These are phyloP conservation scores for Lactarius trivialis DNA, from an alignment of 768 basidiomycete species.

Conservation along the genomic window DNA sequence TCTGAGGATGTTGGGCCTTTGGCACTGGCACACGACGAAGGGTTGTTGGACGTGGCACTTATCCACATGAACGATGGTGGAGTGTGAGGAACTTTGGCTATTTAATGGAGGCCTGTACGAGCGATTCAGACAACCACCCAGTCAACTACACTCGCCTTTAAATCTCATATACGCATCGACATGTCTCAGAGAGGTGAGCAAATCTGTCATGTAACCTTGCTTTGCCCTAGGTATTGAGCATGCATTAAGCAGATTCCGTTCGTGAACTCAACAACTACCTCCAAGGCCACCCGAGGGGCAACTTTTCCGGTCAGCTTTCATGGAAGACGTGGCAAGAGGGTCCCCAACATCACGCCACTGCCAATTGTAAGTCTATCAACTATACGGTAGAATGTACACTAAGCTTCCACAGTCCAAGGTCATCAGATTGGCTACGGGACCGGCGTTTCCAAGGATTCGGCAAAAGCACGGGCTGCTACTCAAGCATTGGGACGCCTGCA, in stretches of 20 bases:
- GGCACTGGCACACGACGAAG: too few relatives aligned
- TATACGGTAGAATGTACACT: not conserved
- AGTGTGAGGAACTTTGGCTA: not conserved
- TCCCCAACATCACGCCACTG: not conserved
- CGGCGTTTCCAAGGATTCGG: not conserved
- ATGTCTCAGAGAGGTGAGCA: not conserved
- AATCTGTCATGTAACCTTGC: not conserved
- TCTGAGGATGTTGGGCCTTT: too few relatives aligned
- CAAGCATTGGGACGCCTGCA: not conserved
- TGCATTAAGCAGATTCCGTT: not conserved
- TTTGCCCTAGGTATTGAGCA: not conserved
- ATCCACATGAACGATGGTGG: not conserved
- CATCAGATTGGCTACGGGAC: not conserved
- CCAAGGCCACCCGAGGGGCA: not conserved
- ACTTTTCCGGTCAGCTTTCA: fast-evolving
- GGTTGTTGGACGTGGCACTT: not conserved
- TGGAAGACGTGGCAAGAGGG: not conserved
- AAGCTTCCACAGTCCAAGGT: not conserved
- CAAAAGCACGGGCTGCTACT: not conserved
- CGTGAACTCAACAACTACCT: not conserved
- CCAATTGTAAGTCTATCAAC: constrained; percentile 4
- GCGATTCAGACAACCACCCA: not conserved
- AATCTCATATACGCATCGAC: not conserved
- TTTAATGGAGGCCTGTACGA: not conserved
- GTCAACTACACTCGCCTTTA: not conserved